phyloP scores from a whole-genome alignment of 805 yeast genomes.

The Wickerhamomyces rabaulensis region DNA sequence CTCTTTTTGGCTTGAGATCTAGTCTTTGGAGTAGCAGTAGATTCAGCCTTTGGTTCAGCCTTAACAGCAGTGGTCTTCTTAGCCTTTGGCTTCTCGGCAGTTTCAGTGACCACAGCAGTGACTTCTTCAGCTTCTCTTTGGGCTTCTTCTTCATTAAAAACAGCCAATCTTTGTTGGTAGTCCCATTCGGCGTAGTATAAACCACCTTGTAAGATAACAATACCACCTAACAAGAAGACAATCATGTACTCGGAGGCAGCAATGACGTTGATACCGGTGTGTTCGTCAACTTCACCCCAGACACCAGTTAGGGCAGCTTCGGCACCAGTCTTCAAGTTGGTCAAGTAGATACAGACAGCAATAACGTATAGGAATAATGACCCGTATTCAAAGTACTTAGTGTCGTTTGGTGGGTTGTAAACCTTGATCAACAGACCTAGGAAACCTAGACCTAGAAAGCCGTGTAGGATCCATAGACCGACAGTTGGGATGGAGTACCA shows the following conservation, averaged over 20 bases:
- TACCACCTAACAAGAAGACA: slow-evolving; percentile 66
- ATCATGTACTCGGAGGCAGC: slow-evolving; percentile 85
- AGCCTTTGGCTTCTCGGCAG: not conserved
- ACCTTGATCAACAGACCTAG: slow-evolving; percentile 71
- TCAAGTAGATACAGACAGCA: slow-evolving; percentile 73
- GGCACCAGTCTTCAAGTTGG: slow-evolving; percentile 80
- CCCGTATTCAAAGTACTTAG: slow-evolving; percentile 87
- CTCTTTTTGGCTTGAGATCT: slow-evolving; percentile 11
- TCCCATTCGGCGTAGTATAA: slow-evolving; percentile 81
- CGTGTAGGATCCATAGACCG: slow-evolving; percentile 60
- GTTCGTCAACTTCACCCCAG: slow-evolving; percentile 92
- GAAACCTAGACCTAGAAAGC: slow-evolving; percentile 58
- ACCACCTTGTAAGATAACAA: slow-evolving; percentile 82
- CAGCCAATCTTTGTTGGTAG: slow-evolving; percentile 31
- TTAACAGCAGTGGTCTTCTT: slow-evolving; percentile 1
- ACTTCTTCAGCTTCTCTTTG: slow-evolving; percentile 11
- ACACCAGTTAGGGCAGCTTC: slow-evolving; percentile 61
- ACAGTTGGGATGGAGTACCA: slow-evolving; percentile 63
- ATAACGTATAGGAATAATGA: slow-evolving; percentile 68
- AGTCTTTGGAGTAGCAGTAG: slow-evolving; percentile 3
- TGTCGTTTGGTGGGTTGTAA: slow-evolving; percentile 81
- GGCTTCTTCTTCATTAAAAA: slow-evolving; percentile 28
- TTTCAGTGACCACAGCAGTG: slow-evolving; percentile 1
- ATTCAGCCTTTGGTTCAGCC: not conserved
- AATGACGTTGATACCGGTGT: slow-evolving; percentile 83